phyloP scores from a whole-genome alignment of 2,329 filamentous ascomycete genomes.

The Chrysosporium queenslandicum region DNA sequence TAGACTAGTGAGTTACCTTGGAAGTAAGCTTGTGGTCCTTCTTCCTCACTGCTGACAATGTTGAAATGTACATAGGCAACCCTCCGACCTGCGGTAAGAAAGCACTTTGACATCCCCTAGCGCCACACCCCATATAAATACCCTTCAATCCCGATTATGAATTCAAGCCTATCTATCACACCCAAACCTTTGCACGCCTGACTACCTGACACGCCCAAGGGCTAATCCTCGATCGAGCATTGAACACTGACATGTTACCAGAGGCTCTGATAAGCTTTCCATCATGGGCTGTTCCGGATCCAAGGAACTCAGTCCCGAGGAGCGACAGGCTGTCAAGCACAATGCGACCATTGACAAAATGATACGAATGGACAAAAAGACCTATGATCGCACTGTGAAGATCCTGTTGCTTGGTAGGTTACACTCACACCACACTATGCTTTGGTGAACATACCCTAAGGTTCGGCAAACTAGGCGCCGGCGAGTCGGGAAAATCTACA shows the following conservation, averaged over 20 bases:
- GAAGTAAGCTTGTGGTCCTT: not conserved
- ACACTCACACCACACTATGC: not conserved
- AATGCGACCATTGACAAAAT: conserved; percentile 69
- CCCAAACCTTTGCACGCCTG: no score
- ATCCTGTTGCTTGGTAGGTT: conserved; percentile 75
- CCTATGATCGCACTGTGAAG: conserved; percentile 79
- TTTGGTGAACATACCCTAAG: not conserved
- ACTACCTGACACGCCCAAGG: no score
- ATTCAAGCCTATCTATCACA: no score
- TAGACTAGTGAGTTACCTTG: not conserved
- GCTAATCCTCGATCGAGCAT: not conserved
- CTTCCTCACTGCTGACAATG: not conserved
- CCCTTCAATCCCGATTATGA: no score
- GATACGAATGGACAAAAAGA: conserved; percentile 80
- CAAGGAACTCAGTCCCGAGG: conserved; percentile 31
- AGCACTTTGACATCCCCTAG: no score
- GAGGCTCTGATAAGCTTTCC: not conserved
- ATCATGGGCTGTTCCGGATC: conserved; percentile 39
- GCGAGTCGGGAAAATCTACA: conserved; percentile 91
- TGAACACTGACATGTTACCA: not conserved
- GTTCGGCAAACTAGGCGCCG: conserved; percentile 55
- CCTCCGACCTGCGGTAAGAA: no score
- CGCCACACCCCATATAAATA: no score
- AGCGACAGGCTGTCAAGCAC: conserved; percentile 35
- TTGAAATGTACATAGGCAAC: not conserved